Evolutionary conservation across 1,284 basidiomycete species (phyloP).

Genomic region (Phlebopus sp.): DNA sequence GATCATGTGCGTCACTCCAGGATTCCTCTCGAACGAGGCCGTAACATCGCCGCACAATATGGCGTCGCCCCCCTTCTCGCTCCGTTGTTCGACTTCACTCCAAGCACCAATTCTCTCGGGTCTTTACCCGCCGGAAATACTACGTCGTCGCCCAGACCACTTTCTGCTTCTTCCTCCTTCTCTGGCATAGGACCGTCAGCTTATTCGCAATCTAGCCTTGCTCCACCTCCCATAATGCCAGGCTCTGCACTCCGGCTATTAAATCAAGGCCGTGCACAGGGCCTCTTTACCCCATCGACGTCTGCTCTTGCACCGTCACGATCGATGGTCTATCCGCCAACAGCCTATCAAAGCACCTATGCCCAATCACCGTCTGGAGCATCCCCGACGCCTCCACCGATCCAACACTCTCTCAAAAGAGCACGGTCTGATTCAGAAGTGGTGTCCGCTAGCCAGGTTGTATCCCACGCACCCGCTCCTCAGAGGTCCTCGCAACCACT

Average conservation of each 20-base stretch:
- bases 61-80: constrained; percentile 82
- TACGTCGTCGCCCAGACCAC: constrained; percentile 48
- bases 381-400: constrained; percentile 60
- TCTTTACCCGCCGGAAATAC: constrained; percentile 53
- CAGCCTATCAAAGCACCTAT: constrained; percentile 40
- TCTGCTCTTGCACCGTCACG: constrained; percentile 43
- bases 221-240: constrained; percentile 76
- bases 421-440: constrained; percentile 46
- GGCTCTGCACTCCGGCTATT: constrained; percentile 76
- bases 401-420: constrained; percentile 41
- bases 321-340: constrained; percentile 36
- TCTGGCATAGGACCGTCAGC: constrained; percentile 33
- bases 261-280: constrained; percentile 82
- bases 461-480: constrained; percentile 14
- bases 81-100: constrained; percentile 90
- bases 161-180: constrained; percentile 53
- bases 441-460: constrained; percentile 19
- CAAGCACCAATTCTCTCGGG: constrained; percentile 63
- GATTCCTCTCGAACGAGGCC: constrained; percentile 90
- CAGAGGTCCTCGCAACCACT: constrained; percentile 32
- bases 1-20: constrained; percentile 39
- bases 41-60: constrained; percentile 87
- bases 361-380: constrained; percentile 35
- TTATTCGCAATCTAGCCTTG: constrained; percentile 56
- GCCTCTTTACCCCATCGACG: constrained; percentile 78